These are phyloP conservation scores for Saturnispora halmiae DNA, from an alignment of 805 yeast genomes.

Conservation along the genomic window DNA sequence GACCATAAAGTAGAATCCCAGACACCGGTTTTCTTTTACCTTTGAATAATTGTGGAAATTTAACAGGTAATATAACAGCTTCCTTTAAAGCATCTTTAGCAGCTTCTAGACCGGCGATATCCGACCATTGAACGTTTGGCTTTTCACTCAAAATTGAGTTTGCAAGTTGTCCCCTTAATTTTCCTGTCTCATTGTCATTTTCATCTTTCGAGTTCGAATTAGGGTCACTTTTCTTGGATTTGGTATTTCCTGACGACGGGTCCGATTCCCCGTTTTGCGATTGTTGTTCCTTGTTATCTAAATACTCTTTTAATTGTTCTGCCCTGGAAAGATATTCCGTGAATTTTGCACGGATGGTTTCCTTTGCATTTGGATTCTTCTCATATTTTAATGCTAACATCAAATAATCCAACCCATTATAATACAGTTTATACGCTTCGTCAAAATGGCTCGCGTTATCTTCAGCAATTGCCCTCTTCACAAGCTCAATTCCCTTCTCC, in stretches of 20 bases:
- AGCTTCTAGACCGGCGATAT: constrained; percentile 88
- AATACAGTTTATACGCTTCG: constrained; percentile 89
- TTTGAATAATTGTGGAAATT: constrained; percentile 88
- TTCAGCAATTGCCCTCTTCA: constrained; percentile 90
- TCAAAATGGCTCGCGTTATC: constrained; percentile 85
- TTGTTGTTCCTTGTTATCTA: constrained; percentile 50
- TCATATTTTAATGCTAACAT: constrained; percentile 95
- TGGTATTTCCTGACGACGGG: constrained; percentile 49
- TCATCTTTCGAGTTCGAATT: constrained; percentile 33
- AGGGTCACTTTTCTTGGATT: constrained; percentile 38
- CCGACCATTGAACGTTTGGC: constrained; percentile 91
- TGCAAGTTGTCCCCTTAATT: constrained; percentile 80
- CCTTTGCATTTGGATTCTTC: constrained; percentile 83
- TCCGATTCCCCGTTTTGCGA: constrained; percentile 43
- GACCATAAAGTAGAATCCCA: constrained; percentile 83
- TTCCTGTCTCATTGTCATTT: constrained; percentile 74
- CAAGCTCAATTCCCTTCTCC: constrained; percentile 89
- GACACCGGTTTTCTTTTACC: constrained; percentile 91
- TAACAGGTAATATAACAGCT: constrained; percentile 93
- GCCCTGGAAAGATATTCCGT: constrained; percentile 89
- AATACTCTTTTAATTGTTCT: constrained; percentile 83
- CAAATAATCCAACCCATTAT: constrained; percentile 86
- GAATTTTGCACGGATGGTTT: constrained; percentile 77
- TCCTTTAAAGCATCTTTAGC: constrained; percentile 97
- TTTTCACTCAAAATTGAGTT: constrained; percentile 87